Base-by-base conservation (phyloP, 2,329 filamentous ascomycete species). In the Ophiostoma triangulosporum region DNA sequence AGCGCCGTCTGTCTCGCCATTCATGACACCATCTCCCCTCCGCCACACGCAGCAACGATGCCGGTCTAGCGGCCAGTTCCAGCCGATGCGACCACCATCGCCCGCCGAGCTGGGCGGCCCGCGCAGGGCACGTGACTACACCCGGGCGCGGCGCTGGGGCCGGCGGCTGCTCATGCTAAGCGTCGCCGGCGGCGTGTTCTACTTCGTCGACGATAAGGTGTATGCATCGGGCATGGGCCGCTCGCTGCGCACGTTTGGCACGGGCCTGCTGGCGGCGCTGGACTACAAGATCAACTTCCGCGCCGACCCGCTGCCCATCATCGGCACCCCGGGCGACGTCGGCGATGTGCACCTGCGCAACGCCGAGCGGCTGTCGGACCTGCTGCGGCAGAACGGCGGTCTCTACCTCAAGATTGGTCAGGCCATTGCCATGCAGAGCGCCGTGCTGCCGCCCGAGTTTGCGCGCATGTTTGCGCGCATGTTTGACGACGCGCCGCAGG, bases 241-340 rank as follows among this genome's bases (percentile, higher is more conserved):
- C 54, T 91, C 86, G 24, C 68, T 86, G 40, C 84, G 85, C 40
- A 96, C 93, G 0, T 95, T 97, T 66, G 75, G 77, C 38, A 80
- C 80, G 3, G 91, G 89, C 7, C 70, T 95, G 11, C 64, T 90
- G 46, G 86, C 95, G 15, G 91, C 90, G 1, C 64, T 90, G 24
- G 93, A 98, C 71, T 97, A 98, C 73, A 97, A 96, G 71, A 73
- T 97, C 67, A 97, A 98, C 69, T 98, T 98, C 68, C 80, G 88
- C 6, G 77, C 86, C 6, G 72, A 88, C 59, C 90, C 91, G 6
- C 77, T 83, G 53, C 77, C 50, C 0, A 40, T 64, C 12, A 58
- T 66, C 51, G 64, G 64, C 35, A 54, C 48, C 26, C 56, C 52
- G 2, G 88, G 84, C 24, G 80, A 83, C 50, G 83, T 95, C 38